Base-by-base conservation (phyloP, 2,329 filamentous ascomycete species). In the Phyllosticta paracitricarpa region DNA sequence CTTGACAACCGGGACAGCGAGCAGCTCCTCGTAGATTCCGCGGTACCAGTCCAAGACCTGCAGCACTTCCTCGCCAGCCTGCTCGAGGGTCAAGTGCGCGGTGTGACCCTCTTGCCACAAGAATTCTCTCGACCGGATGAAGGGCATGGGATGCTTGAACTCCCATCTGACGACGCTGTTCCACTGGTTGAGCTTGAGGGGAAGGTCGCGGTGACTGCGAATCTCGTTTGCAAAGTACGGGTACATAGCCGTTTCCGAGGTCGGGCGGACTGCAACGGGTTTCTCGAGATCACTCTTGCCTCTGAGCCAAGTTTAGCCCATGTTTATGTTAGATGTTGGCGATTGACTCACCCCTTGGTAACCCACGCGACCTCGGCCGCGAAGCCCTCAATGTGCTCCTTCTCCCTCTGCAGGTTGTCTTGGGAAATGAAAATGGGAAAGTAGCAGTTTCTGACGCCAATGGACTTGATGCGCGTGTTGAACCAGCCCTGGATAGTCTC, bases 31-130 rank as follows among this genome's bases (percentile, higher is more conserved):
- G 76, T 97, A 99, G 63, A 99, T 86, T 65, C 86, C 85, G 53
- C 92, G 90, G 71, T 99, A 99, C 68, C 89, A 85, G 72, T 97
- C 92, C 54, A 99, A 84, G 66, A 99, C 99, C 76, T 97, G 83
- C 63, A 94, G 78, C 9, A 97, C 94, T 73, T 99, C 95, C 71
- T 89, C 82, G 56, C 85, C 87, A 54, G 94, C 93, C 65, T 85
- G 82, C 67, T 89, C 82, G 75, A 96, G 86, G 0, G 89, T 96
- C 69, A 97, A 76, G 76, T 97, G 92, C 53, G 94, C 94, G 33
- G 88, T 91, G 78, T 97, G 94, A 25, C 92, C 92, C 78, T 99
- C 94, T 75, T 99, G 94, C 94, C 94, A 99, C 66, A 97, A 78
- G 76, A 99, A 99, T 75, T 99, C 94, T 74, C 95, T 83, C 54